Conservation (phyloP, 495 filamentous ascomycete genomes). For the Trichoderma parareesei region DNA sequence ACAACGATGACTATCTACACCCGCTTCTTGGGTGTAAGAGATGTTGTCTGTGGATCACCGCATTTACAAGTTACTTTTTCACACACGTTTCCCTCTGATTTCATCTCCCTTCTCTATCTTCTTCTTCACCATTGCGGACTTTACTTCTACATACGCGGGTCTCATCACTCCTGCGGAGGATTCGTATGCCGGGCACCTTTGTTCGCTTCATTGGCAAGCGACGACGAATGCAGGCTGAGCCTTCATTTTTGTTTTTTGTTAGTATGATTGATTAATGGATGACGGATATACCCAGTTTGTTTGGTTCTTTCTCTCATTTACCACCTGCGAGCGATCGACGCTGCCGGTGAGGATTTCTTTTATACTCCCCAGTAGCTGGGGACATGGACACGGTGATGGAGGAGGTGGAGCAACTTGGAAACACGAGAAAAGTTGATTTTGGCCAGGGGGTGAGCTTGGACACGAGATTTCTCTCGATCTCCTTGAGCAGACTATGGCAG, state of each 20-base stretch:
- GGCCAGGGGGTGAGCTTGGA: too few relatives aligned
- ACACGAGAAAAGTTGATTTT: background rate
- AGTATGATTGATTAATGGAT: slow-evolving; percentile 3
- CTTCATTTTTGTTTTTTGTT: background rate
- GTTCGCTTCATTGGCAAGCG: slow-evolving; percentile 1
- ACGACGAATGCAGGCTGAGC: slow-evolving; percentile 7
- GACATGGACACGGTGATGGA: background rate
- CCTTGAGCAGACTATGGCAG: too few relatives aligned
- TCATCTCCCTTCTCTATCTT: background rate
- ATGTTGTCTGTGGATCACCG: background rate
- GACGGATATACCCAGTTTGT: slow-evolving; percentile 1
- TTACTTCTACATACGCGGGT: slow-evolving; percentile 1
- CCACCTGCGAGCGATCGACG: background rate
- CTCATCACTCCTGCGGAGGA: slow-evolving; percentile 8
- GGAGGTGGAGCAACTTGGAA: background rate
- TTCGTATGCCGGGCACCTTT: slow-evolving; percentile 8
- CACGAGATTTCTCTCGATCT: too few relatives aligned
- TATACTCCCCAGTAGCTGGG: background rate
- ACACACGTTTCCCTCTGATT: background rate
- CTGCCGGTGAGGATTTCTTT: background rate
- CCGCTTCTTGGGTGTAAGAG: background rate
- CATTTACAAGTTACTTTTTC: background rate
- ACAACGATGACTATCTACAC: background rate
- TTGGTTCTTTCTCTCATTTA: background rate
- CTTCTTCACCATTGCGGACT: slow-evolving; percentile 5